A percentile compares a stretch with the other conserved stretches of the same genome.
Evolutionary conservation across 2,329 filamentous ascomycete genomes (phyloP).

Genomic region (Neofusicoccum laricinum): DNA sequence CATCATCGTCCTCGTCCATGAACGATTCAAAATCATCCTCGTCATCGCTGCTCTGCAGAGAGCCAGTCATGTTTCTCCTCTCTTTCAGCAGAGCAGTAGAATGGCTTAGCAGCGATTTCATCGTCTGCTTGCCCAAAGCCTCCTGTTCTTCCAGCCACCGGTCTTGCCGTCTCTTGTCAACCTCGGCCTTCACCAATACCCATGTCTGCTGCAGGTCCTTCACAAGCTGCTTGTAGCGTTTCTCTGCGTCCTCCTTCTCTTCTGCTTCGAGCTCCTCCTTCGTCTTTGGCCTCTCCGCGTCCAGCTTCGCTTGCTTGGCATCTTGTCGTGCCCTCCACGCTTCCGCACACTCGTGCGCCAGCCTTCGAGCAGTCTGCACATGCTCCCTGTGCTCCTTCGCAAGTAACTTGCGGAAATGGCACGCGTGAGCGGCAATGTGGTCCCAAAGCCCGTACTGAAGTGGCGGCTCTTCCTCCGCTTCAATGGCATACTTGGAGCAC

Average conservation of each 20-base stretch:
- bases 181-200: conserved; percentile 56
- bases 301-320: conserved; percentile 6
- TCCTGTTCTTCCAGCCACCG: conserved; percentile 62
- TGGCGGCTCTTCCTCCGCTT: conserved; percentile 69
- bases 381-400: conserved; percentile 76
- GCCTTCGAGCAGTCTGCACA: conserved; percentile 69
- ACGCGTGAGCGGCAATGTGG: conserved; percentile 74
- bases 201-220: conserved; percentile 62
- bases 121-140: conserved; percentile 56
- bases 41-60: conserved; percentile 22
- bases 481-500: conserved; percentile 71
- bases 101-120: conserved; percentile 70
- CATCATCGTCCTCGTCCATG: conserved; percentile 40
- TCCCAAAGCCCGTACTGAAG: conserved; percentile 84
- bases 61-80: conserved; percentile 33
- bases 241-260: conserved; percentile 63
- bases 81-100: conserved; percentile 50
- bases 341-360: conserved; percentile 75
- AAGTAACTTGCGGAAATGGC: conserved; percentile 79
- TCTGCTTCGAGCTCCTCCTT: conserved; percentile 79
- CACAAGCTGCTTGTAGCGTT: conserved; percentile 69
- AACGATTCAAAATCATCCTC: conserved; percentile 35
- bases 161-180: conserved; percentile 54
- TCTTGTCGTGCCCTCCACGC: conserved; percentile 70
- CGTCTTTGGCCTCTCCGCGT: conserved; percentile 22